A percentile compares a stretch with the other conserved stretches of the same genome.
Evolutionary conservation across 1,284 basidiomycete genomes (phyloP).

Genomic region (Cutaneotrichosporon arboriforme): DNA sequence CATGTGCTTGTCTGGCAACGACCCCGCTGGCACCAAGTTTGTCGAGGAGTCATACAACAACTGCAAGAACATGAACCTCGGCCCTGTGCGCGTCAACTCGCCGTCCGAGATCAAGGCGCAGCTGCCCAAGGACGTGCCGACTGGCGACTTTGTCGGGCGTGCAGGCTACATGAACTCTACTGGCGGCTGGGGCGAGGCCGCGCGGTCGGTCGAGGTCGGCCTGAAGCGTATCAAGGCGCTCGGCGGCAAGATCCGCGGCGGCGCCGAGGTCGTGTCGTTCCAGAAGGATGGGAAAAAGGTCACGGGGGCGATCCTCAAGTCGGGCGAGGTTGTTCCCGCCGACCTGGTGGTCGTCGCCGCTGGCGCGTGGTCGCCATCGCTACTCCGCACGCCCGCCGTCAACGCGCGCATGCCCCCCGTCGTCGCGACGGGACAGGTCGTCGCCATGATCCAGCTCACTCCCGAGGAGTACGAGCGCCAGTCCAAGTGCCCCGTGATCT

Average conservation of each 20-base stretch:
- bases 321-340: conserved; percentile 52
- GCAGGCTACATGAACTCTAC: conserved; percentile 67
- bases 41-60: conserved; percentile 37
- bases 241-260: conserved; percentile 60
- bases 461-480: conserved; percentile 63
- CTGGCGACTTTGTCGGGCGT: conserved; percentile 28
- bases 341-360: conserved; percentile 43
- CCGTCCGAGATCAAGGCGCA: conserved; percentile 21
- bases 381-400: conserved; percentile 58
- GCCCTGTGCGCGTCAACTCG: conserved; percentile 20
- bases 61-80: conserved; percentile 25
- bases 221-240: conserved; percentile 56
- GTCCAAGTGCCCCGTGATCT: conserved; percentile 58
- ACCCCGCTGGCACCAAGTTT: conserved; percentile 28
- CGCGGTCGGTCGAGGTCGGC: conserved; percentile 59
- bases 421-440: conserved; percentile 55
- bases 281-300: conserved; percentile 49
- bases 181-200: conserved; percentile 80
- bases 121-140: conserved; percentile 20
- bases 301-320: conserved; percentile 59
- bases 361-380: conserved; percentile 62
- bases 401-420: conserved; percentile 30
- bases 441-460: conserved; percentile 69
- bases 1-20: conserved; percentile 28
- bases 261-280: conserved; percentile 55